Evolutionary conservation across 1,139 yeast species (phyloP), one percentile per base, ranked within the genome.

Genomic region (Pichia sp.): DNA sequence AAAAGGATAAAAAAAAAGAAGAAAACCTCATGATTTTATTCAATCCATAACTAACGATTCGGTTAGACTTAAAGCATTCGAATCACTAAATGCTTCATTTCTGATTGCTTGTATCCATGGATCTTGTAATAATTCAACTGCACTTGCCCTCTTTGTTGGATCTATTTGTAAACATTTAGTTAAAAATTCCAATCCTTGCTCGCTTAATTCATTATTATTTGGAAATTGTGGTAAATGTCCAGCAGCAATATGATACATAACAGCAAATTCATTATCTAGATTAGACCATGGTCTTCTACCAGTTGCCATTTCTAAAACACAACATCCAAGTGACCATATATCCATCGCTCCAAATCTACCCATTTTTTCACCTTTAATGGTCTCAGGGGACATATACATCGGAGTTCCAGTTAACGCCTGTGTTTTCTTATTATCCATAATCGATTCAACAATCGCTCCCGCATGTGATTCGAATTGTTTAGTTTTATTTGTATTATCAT

Each of bases 331-430:
- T 1, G 94, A 82, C 94, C 94, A 84, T 29, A 84, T 79, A 63
- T 84, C 98, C 40, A 82, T 81, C 8, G 83, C 80, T 1, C 95
- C 95, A 56, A 75, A 80, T 47, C 77, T 74, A 35, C 82, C 85
- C 3, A 76, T 66, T 4, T 74, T 68, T 4, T 80, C 70, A 1
- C 97, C 97, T 1, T 95, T 86, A 47, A 92, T 89, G 0, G 87
- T 89, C 61, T 92, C 98, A 0, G 98, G 98, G 0, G 58, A 87
- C 98, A 92, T 92, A 64, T 92, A 92, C 97, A 92, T 92, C 20
- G 98, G 98, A 0, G 98, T 92, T 41, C 98, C 98, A 1, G 95
- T 87, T 81, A 90, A 80, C 11, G 69, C 66, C 50, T 70, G 52
- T 12, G 48, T n/a, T n/a, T n/a, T 43, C 33, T 42, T 50, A n/a